Evolutionary conservation across 768 basidiomycete species (phyloP), one percentile per base, ranked within the genome.

Genomic region (Tricholoma hemisulphureum): DNA sequence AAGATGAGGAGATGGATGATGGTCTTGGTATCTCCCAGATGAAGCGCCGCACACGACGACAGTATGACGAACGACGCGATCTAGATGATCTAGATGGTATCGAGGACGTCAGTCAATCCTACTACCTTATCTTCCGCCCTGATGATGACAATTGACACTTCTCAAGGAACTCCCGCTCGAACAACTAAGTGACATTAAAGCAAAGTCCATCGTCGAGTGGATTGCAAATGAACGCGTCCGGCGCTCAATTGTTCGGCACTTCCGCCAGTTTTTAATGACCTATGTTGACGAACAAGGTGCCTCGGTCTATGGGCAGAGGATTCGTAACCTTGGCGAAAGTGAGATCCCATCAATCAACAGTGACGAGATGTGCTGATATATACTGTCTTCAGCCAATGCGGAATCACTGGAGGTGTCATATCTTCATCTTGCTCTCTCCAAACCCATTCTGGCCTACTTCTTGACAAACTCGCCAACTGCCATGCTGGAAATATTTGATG

Each of bases 321-420:
- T 99, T 68, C 88, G 90, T 48, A 87, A 88, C 65, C 83, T 99
- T 29, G 97, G 97, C 70, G 96, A 98, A 84, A 87, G 96, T 97
- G 61, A 64, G 73, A 83, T 72, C 6, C 5, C 8, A 28, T 18
- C 46, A 28, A 29, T n/a, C 7, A 10, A 49, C 6, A 29, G 8
- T 10, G 16, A n/a, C 43, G 13, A 24, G 28, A 8, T 45, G 4
- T 29, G 18, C 18, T 49, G 7, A 49, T 18, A 11, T n/a, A 49
- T 54, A 50, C 43, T 16, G 32, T 63, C 58, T 54, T 1, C 63
- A 98, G 97, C 87, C 67, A 98, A 99, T 73, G 86, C 95, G 31
- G 97, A 99, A 75, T 98, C 95, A 0, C 84, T 99, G 57, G 97
- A 98, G 73, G 92, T 98, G 23, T 98, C 95, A 1, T 98, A 95